These are phyloP conservation scores for Pinus tabuliformis DNA, from an alignment of 75 land plant species.

Conservation along the genomic window DNA sequence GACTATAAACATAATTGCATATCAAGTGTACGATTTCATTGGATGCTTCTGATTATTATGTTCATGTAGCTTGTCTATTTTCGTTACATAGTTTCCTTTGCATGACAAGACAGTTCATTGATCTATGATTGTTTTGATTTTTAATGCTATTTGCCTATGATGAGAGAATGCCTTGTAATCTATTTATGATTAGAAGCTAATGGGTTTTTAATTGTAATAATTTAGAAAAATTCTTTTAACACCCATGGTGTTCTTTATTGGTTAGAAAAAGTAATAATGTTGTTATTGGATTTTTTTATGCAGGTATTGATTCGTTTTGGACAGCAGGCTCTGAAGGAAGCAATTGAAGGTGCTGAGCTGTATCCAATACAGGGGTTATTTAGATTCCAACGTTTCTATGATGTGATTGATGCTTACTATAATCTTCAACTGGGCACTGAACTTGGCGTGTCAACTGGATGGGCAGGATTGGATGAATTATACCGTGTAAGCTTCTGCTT, in stretches of 20 bases:
- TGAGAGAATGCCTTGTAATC: not conserved
- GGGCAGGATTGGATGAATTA: constrained; percentile 32
- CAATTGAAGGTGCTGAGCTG: constrained; percentile 31
- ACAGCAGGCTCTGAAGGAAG: constrained; percentile 19
- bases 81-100: not conserved
- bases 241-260: not conserved
- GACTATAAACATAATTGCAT: not conserved
- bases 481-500: constrained; percentile 27
- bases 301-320: constrained; percentile 28
- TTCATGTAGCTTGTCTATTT: not conserved
- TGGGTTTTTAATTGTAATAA: not conserved
- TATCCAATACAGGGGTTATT: constrained; percentile 52
- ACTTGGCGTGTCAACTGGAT: constrained; percentile 48
- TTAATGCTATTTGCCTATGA: not conserved
- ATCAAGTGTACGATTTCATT: not conserved
- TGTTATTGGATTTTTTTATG: not conserved
- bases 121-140: not conserved
- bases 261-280: not conserved
- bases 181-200: not conserved
- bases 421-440: constrained; percentile 31
- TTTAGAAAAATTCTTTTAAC: not conserved
- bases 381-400: constrained; percentile 29
- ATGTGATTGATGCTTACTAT: constrained; percentile 48
- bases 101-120: not conserved
- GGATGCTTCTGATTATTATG: not conserved